phyloP scores from a whole-genome alignment of 768 basidiomycete genomes.

The Kwoniella bestiolae region DNA sequence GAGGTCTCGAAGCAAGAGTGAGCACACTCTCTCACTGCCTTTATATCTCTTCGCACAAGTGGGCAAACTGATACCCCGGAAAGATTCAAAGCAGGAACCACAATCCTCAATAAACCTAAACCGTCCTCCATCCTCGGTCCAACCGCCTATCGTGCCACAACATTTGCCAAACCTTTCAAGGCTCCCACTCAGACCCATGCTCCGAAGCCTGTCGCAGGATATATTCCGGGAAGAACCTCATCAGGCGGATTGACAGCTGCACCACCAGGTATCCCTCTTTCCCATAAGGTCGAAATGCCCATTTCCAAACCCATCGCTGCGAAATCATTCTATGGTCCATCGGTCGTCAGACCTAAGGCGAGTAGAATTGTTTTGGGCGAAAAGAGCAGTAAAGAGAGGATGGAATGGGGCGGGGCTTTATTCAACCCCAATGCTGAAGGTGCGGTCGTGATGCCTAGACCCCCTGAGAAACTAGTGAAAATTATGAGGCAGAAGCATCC shows the following conservation, averaged over 20 bases:
- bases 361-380: conserved; percentile 38
- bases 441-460: conserved; percentile 84
- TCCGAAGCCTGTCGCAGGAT: conserved; percentile 28
- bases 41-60: neutral
- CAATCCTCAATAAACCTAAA: conserved; percentile 36
- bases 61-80: neutral
- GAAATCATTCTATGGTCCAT: conserved; percentile 41
- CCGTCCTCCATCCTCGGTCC: conserved; percentile 12
- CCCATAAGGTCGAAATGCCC: neutral
- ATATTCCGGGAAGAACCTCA: conserved; percentile 23
- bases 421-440: conserved; percentile 76
- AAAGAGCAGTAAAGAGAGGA: conserved; percentile 30
- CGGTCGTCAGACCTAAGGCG: conserved; percentile 22
- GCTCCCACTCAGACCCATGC: conserved; percentile 36
- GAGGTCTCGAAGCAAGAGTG: conserved; percentile 36
- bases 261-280: conserved; percentile 16
- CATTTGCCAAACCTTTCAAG: conserved; percentile 46
- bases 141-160: conserved; percentile 19
- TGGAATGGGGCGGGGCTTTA: conserved; percentile 41
- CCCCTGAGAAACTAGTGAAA: conserved; percentile 69
- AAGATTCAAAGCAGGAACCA: conserved; percentile 37
- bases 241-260: conserved; percentile 5
- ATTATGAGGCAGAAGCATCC: conserved; percentile 53
- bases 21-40: conserved; percentile 8
- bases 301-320: conserved; percentile 9